A percentile compares a stretch with the other conserved stretches of the same genome.
These are phyloP conservation scores for Penicillium nordicum DNA, from an alignment of 2,329 filamentous ascomycete genomes.

Conservation along the genomic window DNA sequence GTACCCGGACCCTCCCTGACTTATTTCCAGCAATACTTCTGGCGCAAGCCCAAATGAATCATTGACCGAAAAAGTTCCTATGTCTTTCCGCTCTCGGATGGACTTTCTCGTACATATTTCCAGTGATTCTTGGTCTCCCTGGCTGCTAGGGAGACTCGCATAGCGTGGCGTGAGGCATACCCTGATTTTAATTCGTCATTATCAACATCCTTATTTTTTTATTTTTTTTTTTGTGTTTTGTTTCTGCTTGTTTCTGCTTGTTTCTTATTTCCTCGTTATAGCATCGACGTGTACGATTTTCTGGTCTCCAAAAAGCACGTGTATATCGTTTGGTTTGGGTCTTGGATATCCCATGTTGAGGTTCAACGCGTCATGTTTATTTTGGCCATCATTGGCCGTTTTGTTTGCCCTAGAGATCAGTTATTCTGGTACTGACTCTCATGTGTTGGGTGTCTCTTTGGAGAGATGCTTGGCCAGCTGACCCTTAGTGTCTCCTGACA, in stretches of 20 bases:
- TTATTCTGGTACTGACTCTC: not conserved
- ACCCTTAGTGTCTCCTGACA: not conserved
- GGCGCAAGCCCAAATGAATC: conserved; percentile 59
- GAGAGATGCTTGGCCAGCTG: not conserved
- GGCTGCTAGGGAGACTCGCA: conserved; percentile 32
- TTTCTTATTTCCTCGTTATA: conserved; percentile 8
- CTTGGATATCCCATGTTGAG: not conserved
- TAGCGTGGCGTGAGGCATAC: conserved; percentile 45
- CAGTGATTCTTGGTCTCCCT: conserved; percentile 26
- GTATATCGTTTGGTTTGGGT: conserved; percentile 55
- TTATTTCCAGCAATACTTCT: conserved; percentile 63
- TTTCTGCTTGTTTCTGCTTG: conserved; percentile 6
- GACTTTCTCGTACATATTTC: conserved; percentile 37
- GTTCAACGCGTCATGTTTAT: not conserved
- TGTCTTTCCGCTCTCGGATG: conserved; percentile 8
- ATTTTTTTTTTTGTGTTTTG: conserved; percentile 23
- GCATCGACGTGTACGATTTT: conserved; percentile 14
- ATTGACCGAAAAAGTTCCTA: conserved; percentile 2
- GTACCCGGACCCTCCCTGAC: conserved; percentile 21
- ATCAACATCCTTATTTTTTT: conserved; percentile 18
- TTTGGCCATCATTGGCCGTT: not conserved
- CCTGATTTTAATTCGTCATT: conserved; percentile 31
- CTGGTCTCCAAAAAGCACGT: conserved; percentile 1
- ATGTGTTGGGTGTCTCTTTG: not conserved
- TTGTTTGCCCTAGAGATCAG: not conserved